Evolutionary conservation across 108 stramenopile species (phyloP), one percentile per base, ranked within the genome.

Genomic region (Cyclotella kingstonii): DNA sequence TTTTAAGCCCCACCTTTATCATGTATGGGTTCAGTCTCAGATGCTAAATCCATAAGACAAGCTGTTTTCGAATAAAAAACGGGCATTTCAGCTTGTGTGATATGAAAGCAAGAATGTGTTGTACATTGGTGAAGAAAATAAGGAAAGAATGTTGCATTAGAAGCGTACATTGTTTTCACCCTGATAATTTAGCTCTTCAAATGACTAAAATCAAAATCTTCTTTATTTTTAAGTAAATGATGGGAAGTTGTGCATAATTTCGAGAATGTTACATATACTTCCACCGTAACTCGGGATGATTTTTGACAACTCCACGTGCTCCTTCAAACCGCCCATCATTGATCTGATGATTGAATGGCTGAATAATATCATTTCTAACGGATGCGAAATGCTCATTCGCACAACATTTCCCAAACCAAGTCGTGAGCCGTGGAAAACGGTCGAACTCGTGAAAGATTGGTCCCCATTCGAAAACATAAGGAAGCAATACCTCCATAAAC

Each of bases 401-500:
- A 15, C 21, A 26, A 40, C 75, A 76, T 5, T 25, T 39, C n/a
- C 52, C 34, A 43, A 61, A 76, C 75, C 75, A 76, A 17, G n/a
- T 17, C 11, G 55, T 59, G 8, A 68, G 53, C 30, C 55, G 62
- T 28, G 68, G 68, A 46, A 76, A 76, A 12, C 58, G 11, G 5
- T 34, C 54, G 12, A 30, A 34, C 30, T 70, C 68, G 26, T 77
- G 57, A 58, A 78, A 73, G 11, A 78, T 56, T 0, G 33, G 48
- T 6, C 56, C 38, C 80, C 80, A 81, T 25, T 34, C 67, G 54
- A 81, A 81, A 38, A 71, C 70, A 39, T 42, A 61, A 19, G 82
- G 82, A 1, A 80, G 22, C 6, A 80, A 19, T 4, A 76, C 57
- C 44, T 80, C 76, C 66, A 79, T 73, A 35, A 83, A 83, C 1